These are phyloP conservation scores for Mycena sanguinolenta DNA, from an alignment of 768 basidiomycete genomes.

Conservation along the genomic window DNA sequence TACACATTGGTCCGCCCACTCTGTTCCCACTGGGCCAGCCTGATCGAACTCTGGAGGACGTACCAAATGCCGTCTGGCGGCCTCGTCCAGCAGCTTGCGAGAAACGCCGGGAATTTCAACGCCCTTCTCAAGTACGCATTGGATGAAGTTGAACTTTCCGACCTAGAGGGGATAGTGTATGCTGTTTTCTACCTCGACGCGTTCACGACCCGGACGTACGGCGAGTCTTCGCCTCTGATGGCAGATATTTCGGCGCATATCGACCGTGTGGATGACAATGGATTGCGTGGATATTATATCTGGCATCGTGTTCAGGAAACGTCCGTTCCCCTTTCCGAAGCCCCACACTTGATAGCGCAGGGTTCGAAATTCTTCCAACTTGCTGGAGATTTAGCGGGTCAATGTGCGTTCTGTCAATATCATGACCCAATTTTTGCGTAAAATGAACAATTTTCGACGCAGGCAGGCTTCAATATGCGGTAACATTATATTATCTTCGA, in stretches of 20 bases:
- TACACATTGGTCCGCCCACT: conserved; percentile 8
- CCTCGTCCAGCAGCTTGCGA: neutral
- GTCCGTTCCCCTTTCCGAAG: neutral
- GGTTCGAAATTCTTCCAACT: conserved; percentile 8
- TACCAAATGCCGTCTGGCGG: conserved; percentile 9
- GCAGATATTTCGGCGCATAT: neutral
- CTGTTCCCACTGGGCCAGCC: conserved; percentile 2
- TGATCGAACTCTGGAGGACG: conserved; percentile 8
- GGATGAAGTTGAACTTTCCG: neutral
- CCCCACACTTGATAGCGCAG: neutral
- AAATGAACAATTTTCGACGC: neutral
- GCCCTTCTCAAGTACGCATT: conserved; percentile 5
- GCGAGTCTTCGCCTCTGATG: conserved; percentile 8
- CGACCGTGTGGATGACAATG: conserved; percentile 7
- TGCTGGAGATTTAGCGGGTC: neutral
- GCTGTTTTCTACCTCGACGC: neutral
- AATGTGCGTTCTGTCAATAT: neutral
- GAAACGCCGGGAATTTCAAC: neutral
- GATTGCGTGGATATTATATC: conserved; percentile 8
- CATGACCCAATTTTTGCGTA: too few relatives aligned
- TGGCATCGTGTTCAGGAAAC: neutral
- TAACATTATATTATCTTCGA: neutral
- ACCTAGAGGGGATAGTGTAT: conserved; percentile 8
- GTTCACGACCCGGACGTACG: neutral
- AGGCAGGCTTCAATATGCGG: neutral